phyloP scores from a whole-genome alignment of 257 asterid species.

The Solanum chaucha region DNA sequence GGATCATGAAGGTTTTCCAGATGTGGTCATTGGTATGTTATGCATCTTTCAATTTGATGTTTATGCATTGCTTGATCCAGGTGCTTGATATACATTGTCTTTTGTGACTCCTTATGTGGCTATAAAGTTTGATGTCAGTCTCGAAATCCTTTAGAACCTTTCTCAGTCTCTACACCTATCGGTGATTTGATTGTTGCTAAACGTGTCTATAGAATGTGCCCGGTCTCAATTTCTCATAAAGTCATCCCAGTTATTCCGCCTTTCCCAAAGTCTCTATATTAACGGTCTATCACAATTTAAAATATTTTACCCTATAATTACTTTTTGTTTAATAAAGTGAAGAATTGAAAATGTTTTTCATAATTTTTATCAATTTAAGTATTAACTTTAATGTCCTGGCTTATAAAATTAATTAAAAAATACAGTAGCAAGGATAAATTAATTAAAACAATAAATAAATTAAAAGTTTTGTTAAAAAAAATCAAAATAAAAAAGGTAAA shows the following conservation, averaged over 20 bases:
- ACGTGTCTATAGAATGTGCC: not conserved
- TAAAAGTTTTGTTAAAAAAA: no score
- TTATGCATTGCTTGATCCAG: not conserved
- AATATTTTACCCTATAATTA: not conserved
- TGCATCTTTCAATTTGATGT: not conserved
- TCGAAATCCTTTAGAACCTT: not conserved
- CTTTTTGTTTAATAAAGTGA: not conserved
- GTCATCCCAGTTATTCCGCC: not conserved
- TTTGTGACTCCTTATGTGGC: not conserved
- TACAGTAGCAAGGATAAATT: not conserved
- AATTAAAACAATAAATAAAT: no score
- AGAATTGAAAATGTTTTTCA: not conserved
- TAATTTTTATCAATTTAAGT: no score
- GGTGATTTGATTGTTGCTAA: not conserved
- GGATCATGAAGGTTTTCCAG: not conserved
- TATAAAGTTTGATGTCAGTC: no score
- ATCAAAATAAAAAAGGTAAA: not conserved
- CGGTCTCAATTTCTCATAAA: not conserved
- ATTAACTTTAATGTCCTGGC: not conserved
- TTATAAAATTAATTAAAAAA: no score
- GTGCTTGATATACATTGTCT: not conserved
- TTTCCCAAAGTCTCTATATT: not conserved
- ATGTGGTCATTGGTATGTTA: not conserved
- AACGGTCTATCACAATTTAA: not conserved
- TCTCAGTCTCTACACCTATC: not conserved